Evolutionary conservation across 2,329 filamentous ascomycete species (phyloP).

Genomic region (Aspergillus brunneoviolaceus): DNA sequence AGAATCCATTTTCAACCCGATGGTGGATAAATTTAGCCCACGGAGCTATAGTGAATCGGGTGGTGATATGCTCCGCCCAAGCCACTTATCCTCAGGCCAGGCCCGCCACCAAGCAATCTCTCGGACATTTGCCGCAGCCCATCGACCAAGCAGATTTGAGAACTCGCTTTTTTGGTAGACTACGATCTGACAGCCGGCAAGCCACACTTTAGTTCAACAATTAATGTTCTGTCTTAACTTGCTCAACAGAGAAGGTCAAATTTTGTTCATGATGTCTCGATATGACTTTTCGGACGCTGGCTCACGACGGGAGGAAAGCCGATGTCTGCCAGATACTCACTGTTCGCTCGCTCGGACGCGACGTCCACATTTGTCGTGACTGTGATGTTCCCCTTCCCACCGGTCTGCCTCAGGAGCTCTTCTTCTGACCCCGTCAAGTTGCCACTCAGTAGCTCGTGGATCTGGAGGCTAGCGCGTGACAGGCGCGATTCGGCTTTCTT

Average conservation of each 20-base stretch:
- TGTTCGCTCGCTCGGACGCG: background rate
- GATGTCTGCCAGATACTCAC: background rate
- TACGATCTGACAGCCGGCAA: too few species aligned
- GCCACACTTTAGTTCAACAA: too few species aligned
- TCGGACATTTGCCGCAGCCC: too few species aligned
- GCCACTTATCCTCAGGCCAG: background rate
- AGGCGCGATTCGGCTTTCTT: background rate
- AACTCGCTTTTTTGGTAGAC: too few species aligned
- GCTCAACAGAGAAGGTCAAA: too few species aligned
- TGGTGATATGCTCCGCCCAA: background rate
- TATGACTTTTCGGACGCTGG: background rate
- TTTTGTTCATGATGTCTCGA: background rate
- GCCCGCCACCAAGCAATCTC: too few species aligned
- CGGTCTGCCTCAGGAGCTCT: background rate
- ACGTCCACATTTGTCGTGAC: background rate
- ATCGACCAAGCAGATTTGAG: too few species aligned
- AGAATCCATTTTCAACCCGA: background rate
- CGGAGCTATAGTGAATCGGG: background rate
- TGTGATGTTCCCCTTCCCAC: background rate
- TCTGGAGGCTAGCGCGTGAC: background rate
- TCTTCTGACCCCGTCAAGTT: background rate
- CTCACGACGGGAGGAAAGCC: background rate
- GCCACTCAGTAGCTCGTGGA: background rate
- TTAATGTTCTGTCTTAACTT: too few species aligned
- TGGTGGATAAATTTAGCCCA: background rate